A percentile compares a stretch with the other conserved stretches of the same genome.
Conservation (phyloP, 2,329 filamentous ascomycete species). For the Elsinoe batatas region DNA sequence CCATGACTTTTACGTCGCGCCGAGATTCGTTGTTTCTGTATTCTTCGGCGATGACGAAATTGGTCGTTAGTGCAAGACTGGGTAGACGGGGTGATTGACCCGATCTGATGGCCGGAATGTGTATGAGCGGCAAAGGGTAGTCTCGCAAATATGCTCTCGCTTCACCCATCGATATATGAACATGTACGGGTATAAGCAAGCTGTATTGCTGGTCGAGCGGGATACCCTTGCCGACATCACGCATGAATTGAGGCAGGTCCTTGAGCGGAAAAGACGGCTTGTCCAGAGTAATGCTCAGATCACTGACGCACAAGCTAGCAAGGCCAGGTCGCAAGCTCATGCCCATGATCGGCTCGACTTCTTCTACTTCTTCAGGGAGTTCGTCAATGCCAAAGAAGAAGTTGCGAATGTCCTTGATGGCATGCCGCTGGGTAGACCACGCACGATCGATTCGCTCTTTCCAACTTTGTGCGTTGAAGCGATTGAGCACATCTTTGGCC, state of each 20-base stretch:
- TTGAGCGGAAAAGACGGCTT: slow-evolving; percentile 83
- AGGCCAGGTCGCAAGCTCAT: slow-evolving; percentile 78
- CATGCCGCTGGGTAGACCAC: slow-evolving; percentile 56
- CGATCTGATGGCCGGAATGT: slow-evolving; percentile 73
- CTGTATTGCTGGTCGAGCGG: slow-evolving; percentile 84
- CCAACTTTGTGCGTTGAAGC: slow-evolving; percentile 84
- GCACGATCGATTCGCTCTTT: slow-evolving; percentile 77
- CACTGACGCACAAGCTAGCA: slow-evolving; percentile 69
- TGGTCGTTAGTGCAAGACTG: slow-evolving; percentile 73
- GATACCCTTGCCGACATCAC: slow-evolving; percentile 93
- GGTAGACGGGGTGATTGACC: slow-evolving; percentile 70
- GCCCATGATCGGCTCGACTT: slow-evolving; percentile 74
- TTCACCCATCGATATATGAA: slow-evolving; percentile 85
- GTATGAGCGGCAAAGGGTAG: slow-evolving; percentile 84
- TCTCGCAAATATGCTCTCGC: slow-evolving; percentile 77
- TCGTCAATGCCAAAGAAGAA: slow-evolving; percentile 77
- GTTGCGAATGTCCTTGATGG: slow-evolving; percentile 68
- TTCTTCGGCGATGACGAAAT: slow-evolving; percentile 95
- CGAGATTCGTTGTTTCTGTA: slow-evolving; percentile 72
- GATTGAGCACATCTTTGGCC: slow-evolving; percentile 63
- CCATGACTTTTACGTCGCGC: slow-evolving; percentile 68
- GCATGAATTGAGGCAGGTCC: slow-evolving; percentile 73
- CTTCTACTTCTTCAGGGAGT: slow-evolving; percentile 68
- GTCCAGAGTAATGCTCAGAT: slow-evolving; percentile 76
- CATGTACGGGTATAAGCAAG: slow-evolving; percentile 77